These are phyloP conservation scores for Trichocomaceae sp. DNA, from an alignment of 2,329 filamentous ascomycete species.

Conservation along the genomic window DNA sequence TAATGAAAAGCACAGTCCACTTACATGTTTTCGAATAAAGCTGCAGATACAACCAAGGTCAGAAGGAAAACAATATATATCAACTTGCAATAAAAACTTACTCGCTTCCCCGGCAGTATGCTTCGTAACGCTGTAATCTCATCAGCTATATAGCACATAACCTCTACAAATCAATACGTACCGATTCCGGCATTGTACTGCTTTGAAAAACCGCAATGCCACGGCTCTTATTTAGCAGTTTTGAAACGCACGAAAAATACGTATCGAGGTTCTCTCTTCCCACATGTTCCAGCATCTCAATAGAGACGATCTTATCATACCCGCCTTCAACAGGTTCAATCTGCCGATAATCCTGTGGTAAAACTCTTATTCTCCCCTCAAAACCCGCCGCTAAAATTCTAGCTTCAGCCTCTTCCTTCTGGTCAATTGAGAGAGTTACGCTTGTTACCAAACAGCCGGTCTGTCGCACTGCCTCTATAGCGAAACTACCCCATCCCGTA, in stretches of 20 bases:
- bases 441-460: constrained; percentile 65
- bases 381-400: constrained; percentile 58
- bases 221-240: constrained; percentile 58
- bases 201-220: constrained; percentile 65
- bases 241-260: constrained; percentile 61
- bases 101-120: too few relatives aligned
- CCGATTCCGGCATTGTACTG: too few relatives aligned
- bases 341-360: constrained; percentile 62
- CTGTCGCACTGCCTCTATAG: constrained; percentile 59
- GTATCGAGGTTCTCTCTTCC: constrained; percentile 60
- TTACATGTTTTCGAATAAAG: constrained; percentile 68
- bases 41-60: not conserved
- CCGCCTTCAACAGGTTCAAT: constrained; percentile 47
- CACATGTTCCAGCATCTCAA: constrained; percentile 73
- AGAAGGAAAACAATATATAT: constrained; percentile 16
- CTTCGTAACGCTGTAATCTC: too few relatives aligned
- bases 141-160: too few relatives aligned
- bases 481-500: constrained; percentile 69
- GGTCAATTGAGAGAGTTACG: constrained; percentile 62
- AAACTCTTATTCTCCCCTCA: constrained; percentile 55
- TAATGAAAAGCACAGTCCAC: too few relatives aligned
- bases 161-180: too few relatives aligned
- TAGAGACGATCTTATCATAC: constrained; percentile 67
- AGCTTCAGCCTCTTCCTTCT: constrained; percentile 61
- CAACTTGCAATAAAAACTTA: constrained; percentile 54